A percentile compares a stretch with the other conserved stretches of the same genome.
Evolutionary conservation across 2,329 filamentous ascomycete genomes (phyloP).

Genomic region (Microthyrium microscopicum): DNA sequence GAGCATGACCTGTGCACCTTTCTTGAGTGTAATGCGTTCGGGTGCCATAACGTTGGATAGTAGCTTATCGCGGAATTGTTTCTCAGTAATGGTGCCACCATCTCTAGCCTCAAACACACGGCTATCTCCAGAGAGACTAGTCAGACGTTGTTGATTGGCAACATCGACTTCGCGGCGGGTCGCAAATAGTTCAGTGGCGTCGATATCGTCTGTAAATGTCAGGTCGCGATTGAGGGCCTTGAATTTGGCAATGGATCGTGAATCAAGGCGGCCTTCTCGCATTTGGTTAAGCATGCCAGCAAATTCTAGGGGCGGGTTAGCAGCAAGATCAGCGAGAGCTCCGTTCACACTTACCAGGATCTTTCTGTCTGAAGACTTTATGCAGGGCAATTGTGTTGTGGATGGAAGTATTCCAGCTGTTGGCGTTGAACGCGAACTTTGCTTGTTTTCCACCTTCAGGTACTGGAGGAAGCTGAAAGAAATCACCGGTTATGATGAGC

Average conservation of each 20-base stretch:
- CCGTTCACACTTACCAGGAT: constrained; percentile 37
- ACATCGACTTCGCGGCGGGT: constrained; percentile 78
- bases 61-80: constrained; percentile 54
- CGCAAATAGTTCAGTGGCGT: constrained; percentile 84
- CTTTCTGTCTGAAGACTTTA: constrained; percentile 90
- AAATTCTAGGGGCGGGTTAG: constrained; percentile 43
- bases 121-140: constrained; percentile 49
- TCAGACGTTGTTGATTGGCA: constrained; percentile 63
- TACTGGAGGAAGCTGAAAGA: constrained; percentile 92
- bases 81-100: constrained; percentile 50
- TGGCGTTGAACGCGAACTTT: constrained; percentile 86
- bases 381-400: constrained; percentile 91
- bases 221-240: constrained; percentile 54
- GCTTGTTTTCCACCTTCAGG: constrained; percentile 53
- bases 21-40: constrained; percentile 61
- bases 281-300: constrained; percentile 96
- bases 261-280: constrained; percentile 67
- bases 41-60: constrained; percentile 89
- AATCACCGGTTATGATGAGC: constrained; percentile 87
- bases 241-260: constrained; percentile 63
- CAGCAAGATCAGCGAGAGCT: not conserved
- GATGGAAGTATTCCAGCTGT: constrained; percentile 82
- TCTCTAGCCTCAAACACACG: constrained; percentile 61
- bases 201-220: constrained; percentile 54
- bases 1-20: constrained; percentile 95